A percentile compares a stretch with the other conserved stretches of the same genome.
Evolutionary conservation across 768 basidiomycete genomes (phyloP).

Genomic region (Rhizopogon salebrosus): DNA sequence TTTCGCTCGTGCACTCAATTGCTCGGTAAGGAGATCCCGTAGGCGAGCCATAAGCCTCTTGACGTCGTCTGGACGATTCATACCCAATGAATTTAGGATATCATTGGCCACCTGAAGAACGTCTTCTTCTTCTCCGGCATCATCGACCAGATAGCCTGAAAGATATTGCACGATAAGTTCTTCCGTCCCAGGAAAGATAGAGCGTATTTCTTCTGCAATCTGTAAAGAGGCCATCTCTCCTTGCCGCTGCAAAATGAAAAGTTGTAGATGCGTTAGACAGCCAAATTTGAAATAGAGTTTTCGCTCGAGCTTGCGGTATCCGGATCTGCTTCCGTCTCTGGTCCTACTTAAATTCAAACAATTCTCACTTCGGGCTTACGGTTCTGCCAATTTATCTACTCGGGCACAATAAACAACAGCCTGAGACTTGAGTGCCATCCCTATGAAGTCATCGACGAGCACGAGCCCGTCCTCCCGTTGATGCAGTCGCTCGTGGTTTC

Average conservation of each 20-base stretch:
- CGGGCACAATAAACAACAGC: too few species aligned
- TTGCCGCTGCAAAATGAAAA: background rate
- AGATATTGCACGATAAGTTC: conserved; percentile 85
- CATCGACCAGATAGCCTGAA: conserved; percentile 83
- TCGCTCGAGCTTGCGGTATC: too few species aligned
- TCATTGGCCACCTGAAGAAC: conserved; percentile 70
- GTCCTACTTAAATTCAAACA: too few species aligned
- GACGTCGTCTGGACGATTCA: conserved; percentile 51
- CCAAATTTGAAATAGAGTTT: too few species aligned
- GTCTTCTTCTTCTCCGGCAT: conserved; percentile 85
- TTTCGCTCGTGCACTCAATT: conserved; percentile 52
- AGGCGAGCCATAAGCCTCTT: conserved; percentile 66
- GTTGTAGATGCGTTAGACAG: too few species aligned
- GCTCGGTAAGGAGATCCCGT: conserved; percentile 58
- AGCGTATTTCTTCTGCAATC: conserved; percentile 75
- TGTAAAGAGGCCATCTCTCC: conserved; percentile 60
- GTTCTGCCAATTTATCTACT: too few species aligned
- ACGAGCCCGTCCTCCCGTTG: too few species aligned
- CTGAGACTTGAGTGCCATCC: too few species aligned
- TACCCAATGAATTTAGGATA: conserved; percentile 73
- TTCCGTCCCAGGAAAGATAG: conserved; percentile 68
- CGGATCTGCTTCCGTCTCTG: too few species aligned
- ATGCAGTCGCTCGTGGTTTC: too few species aligned
- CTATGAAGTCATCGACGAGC: too few species aligned
- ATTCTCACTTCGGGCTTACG: too few species aligned